Evolutionary conservation across 2,329 filamentous ascomycete species (phyloP), one percentile per base, ranked within the genome.

Genomic region (Stenocarpella maydis): DNA sequence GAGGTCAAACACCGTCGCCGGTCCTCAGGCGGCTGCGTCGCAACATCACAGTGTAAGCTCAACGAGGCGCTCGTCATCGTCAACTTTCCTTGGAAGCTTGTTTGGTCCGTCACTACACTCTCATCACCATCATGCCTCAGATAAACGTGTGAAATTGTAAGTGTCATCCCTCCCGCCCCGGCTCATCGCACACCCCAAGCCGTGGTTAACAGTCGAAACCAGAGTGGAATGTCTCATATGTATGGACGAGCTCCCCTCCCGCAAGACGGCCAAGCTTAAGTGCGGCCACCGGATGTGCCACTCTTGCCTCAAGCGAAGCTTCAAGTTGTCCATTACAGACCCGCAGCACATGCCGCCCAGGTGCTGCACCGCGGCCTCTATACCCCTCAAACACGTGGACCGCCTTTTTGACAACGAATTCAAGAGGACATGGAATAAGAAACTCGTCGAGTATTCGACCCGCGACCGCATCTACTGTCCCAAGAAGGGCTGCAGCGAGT

Each of bases 281-380:
- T 97, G 94, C 77, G 89, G 89, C 3, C 94, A 97, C 79, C 88
- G 89, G 71, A 94, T 95, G 91, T 97, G 94, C 79, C 85, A 92
- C 72, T 78, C 85, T 9, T 97, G 94, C 78, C 83, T 97, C 49
- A 91, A 89, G 78, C 88, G 89, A 61, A 86, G 89, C 69, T 97
- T 97, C 80, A 88, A 86, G 66, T 85, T 93, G 71, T 96, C 93
- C 14, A 84, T 95, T 71, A 90, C 86, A 50, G 92, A 97, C 77
- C 90, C 92, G 1, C 87, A 90, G 71, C 90, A 93, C 73, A 97
- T 97, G 93, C 93, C 94, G 21, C 94, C 94, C 0, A 88, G 86
- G 76, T 97, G 94, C 80, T 97, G 94, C 79, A 91, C 88, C 3
- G 76, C 86, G 24, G 88, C 93, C 15, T 87, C 88, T 73, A 97